Base-by-base conservation (phyloP, 164 flowering plant species). In the Warburgia ugandensis region DNA sequence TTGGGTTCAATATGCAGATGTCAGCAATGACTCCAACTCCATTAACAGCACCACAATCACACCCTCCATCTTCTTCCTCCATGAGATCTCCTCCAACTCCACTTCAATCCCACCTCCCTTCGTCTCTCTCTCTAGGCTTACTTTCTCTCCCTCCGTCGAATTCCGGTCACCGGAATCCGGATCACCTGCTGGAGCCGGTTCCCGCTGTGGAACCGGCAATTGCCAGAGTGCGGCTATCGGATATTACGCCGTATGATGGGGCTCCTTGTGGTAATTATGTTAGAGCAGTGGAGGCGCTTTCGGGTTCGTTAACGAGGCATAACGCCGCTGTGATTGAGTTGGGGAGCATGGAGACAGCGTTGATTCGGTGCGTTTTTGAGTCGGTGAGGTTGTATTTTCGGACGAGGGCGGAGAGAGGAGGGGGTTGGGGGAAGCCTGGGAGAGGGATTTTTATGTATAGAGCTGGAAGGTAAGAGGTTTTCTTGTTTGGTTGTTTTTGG, bases 251-350 rank as follows among this genome's bases (percentile, higher is more conserved):
- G 5, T 80, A 74, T 26, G 97, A 86, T 44, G 97, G 97, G n/a
- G 80, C 86, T 2, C 80, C 87, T 0, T 53, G 56, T 6, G 67
- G 58, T 29, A 32, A 67, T 16, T 91, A 83, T 48, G 22, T 58
- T 32, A 74, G 64, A 74, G 84, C 92, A 6, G 81, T 87, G 55
- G 90, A 86, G 68, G 75, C 85, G 30, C 60, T 90, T 9, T 84
- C 89, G 4, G 77, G 73, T 25, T 90, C 97, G 4, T 65, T 90
- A 23, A 79, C 60, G 71, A 71, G 83, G 69, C 75, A 81, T 45
- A 90, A 86, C 64, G 94, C 96, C 3, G 96, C 76, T 2, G 72
- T 87, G 44, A 77, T 91, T 45, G 92, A 86, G 64, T 62, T 87
- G 33, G 90, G 83, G 29, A 41, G 58, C 10, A 84, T 79, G 42